Conservation (phyloP, 805 yeast species). For the Yarrowia sp. region DNA sequence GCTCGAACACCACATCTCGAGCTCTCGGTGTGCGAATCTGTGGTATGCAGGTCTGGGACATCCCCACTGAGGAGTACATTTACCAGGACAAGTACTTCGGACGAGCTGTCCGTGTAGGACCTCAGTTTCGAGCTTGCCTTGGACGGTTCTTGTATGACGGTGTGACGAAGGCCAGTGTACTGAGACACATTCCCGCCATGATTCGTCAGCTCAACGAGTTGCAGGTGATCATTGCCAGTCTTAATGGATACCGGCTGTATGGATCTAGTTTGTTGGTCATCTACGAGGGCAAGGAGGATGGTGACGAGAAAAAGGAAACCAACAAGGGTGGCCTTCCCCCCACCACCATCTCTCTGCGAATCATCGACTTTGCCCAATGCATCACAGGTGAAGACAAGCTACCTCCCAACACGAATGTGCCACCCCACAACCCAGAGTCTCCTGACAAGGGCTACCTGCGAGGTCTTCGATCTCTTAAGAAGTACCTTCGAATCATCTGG, state of each 20-base stretch:
- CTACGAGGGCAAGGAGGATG: constrained; percentile 77
- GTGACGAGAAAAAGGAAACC: constrained; percentile 46
- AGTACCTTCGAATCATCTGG: constrained; percentile 70
- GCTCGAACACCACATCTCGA: constrained; percentile 80
- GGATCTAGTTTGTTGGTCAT: constrained; percentile 88
- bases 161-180: constrained; percentile 59
- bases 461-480: constrained; percentile 77
- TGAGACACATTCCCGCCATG: constrained; percentile 70
- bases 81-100: constrained; percentile 94
- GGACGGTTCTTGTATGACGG: constrained; percentile 86
- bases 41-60: constrained; percentile 89
- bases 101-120: constrained; percentile 71
- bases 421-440: constrained; percentile 68
- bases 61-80: constrained; percentile 56
- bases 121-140: constrained; percentile 76
- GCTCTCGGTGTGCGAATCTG: constrained; percentile 89
- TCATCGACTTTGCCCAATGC: constrained; percentile 96
- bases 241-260: constrained; percentile 83
- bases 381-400: constrained; percentile 66
- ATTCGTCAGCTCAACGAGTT: constrained; percentile 67
- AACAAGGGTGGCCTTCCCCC: constrained; percentile 45
- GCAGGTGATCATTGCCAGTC: constrained; percentile 58
- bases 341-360: constrained; percentile 56
- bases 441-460: constrained; percentile 86
- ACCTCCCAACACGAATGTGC: constrained; percentile 59